Evolutionary conservation across 2,329 filamentous ascomycete species (phyloP).

Genomic region (Fusarium tupiense): DNA sequence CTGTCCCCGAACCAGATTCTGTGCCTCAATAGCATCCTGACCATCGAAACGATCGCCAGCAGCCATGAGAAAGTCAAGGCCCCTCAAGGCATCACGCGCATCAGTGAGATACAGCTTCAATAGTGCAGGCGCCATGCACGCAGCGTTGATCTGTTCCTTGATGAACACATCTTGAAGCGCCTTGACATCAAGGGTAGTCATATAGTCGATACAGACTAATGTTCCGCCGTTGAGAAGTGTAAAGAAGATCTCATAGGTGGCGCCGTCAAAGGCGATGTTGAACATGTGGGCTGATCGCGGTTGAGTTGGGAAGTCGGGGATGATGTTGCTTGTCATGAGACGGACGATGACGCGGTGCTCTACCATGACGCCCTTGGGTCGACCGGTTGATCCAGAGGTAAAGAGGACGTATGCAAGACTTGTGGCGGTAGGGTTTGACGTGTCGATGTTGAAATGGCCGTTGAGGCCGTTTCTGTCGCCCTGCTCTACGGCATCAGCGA

Average conservation of each 20-base stretch:
- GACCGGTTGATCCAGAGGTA: slow-evolving; percentile 61
- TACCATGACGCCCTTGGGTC: slow-evolving; percentile 59
- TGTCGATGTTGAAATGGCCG: too few species aligned
- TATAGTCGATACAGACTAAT: slow-evolving; percentile 28
- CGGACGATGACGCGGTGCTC: slow-evolving; percentile 33
- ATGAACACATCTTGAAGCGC: slow-evolving; percentile 14
- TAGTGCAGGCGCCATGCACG: slow-evolving; percentile 14
- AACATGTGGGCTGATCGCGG: slow-evolving; percentile 21
- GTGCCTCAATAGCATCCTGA: not conserved
- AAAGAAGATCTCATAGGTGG: slow-evolving; percentile 32
- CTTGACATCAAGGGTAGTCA: slow-evolving; percentile 11
- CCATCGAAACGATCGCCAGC: slow-evolving; percentile 30
- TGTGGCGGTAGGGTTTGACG: not conserved
- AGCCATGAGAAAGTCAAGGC: slow-evolving; percentile 9
- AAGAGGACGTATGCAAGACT: slow-evolving; percentile 54
- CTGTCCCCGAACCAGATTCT: not conserved
- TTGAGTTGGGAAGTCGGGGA: not conserved
- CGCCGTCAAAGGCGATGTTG: slow-evolving; percentile 35
- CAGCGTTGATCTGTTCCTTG: slow-evolving; percentile 2
- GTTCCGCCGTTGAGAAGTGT: slow-evolving; percentile 36
- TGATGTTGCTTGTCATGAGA: slow-evolving; percentile 10
- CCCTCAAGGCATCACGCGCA: not conserved
- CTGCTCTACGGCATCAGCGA: not conserved
- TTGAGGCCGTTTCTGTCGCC: not conserved
- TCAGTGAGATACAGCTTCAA: slow-evolving; percentile 27